Evolutionary conservation across 2,329 filamentous ascomycete species (phyloP), one percentile per base, ranked within the genome.

Genomic region (Ascochyta pisi): DNA sequence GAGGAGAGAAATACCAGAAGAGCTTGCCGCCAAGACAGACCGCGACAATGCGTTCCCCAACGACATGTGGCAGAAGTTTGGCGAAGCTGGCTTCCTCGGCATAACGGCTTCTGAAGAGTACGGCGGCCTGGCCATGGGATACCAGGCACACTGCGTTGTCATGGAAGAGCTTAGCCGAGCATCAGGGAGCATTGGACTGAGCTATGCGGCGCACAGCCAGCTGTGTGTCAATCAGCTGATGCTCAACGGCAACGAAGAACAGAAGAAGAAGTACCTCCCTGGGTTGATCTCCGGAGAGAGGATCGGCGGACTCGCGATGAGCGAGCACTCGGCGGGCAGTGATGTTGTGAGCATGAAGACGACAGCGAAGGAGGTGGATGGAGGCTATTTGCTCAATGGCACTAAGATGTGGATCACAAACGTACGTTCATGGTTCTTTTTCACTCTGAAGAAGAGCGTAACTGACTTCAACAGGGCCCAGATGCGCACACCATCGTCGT

Each of bases 391-490:
- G 19, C 81, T 99, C 51, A 92, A 93, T 70, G 94, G 93, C 29
- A 91, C 89, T 58, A 97, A 99, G 83, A 97, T 98, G 94, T 99
- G 94, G 94, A 99, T 99, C 74, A 99, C 94, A 60, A 99, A 99
- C 77, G 91, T 84, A 64, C 39, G 76, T 67, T 16, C n/a, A 9
- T n/a, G 16, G 1, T 6, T 24, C 19, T 15, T 4, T 27, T 3
- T 12, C 13, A 6, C 27, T 16, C 24, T 16, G 16, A 4, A 13
- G 19, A 26, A 23, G 26, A 13, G 12, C 19, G 12, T 22, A 3
- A 39, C 15, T 35, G 8, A 43, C n/a, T 16, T 3, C 7, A 1
- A n/a, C 41, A 80, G 73, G 86, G 94, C 4, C 94, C 94, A 0
- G 93, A 98, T 73, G 95, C 95, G n/a, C 86, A 96, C 75, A 83